phyloP scores from a whole-genome alignment of 768 basidiomycete genomes.

The Amyloporia xantha region DNA sequence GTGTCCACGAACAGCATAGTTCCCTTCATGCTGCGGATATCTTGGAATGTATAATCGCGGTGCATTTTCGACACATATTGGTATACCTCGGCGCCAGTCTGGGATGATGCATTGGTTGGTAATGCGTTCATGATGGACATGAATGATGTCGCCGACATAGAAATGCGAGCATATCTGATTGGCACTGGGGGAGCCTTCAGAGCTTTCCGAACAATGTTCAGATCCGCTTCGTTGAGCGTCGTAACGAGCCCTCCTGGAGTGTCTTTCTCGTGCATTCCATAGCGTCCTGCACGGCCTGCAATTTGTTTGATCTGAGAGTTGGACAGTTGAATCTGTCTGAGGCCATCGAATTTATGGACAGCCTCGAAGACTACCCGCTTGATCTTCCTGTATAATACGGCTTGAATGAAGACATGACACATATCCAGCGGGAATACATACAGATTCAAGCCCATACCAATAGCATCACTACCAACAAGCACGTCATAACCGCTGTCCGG shows the following conservation, averaged over 20 bases:
- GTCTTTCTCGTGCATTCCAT: slow-evolving; percentile 50
- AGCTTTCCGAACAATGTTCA: slow-evolving; percentile 51
- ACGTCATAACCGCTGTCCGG: slow-evolving; percentile 79
- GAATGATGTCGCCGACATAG: slow-evolving; percentile 22
- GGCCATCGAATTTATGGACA: slow-evolving; percentile 61
- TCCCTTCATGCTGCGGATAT: slow-evolving; percentile 17
- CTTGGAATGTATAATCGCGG: slow-evolving; percentile 34
- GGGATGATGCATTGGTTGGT: slow-evolving; percentile 34
- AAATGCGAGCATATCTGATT: slow-evolving; percentile 48
- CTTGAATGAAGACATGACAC: not conserved
- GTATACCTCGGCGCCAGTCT: slow-evolving; percentile 43
- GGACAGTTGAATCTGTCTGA: slow-evolving; percentile 38
- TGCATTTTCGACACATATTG: slow-evolving; percentile 41
- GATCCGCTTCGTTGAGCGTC: slow-evolving; percentile 56
- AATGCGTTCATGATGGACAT: slow-evolving; percentile 32
- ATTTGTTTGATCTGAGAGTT: slow-evolving; percentile 88
- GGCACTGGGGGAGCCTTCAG: slow-evolving; percentile 45
- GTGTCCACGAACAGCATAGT: slow-evolving; percentile 41
- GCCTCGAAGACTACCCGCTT: slow-evolving; percentile 76
- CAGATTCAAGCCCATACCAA: slow-evolving; percentile 98
- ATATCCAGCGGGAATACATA: slow-evolving; percentile 32
- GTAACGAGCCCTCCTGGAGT: slow-evolving; percentile 62
- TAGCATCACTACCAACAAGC: slow-evolving; percentile 88
- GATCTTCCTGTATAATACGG: slow-evolving; percentile 70
- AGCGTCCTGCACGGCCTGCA: slow-evolving; percentile 90